phyloP scores from a whole-genome alignment of 768 basidiomycete species.

The Tremella mesenterica region DNA sequence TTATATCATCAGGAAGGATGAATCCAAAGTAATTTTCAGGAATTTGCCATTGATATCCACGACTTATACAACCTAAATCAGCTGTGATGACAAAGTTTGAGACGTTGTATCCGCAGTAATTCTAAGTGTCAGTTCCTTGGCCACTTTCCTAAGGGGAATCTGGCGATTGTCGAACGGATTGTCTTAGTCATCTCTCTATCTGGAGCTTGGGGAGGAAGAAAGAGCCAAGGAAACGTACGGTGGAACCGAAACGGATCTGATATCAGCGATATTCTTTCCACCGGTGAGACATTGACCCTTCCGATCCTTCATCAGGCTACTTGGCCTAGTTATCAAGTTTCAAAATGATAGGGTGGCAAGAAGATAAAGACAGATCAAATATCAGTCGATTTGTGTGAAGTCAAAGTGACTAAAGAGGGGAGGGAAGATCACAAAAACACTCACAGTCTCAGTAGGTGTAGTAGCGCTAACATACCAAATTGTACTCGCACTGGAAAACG shows the following conservation, averaged over 20 bases:
- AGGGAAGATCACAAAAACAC: not conserved
- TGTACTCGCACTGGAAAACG: slow-evolving; percentile 28
- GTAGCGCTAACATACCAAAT: slow-evolving; percentile 33
- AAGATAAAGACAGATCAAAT: no score
- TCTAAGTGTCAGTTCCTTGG: not conserved
- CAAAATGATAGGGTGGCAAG: no score
- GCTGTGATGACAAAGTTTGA: slow-evolving; percentile 26
- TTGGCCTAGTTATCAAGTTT: no score
- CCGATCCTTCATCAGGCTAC: no score
- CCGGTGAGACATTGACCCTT: no score
- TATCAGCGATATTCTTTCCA: not conserved
- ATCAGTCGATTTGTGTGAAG: no score
- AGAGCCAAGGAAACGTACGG: not conserved
- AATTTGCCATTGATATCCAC: slow-evolving; percentile 32
- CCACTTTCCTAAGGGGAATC: no score
- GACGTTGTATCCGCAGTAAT: slow-evolving; percentile 35
- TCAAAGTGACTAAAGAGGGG: no score
- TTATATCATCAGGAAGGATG: slow-evolving; percentile 21
- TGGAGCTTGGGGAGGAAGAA: no score
- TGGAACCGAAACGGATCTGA: not conserved
- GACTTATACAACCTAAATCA: slow-evolving; percentile 31
- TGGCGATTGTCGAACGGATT: no score
- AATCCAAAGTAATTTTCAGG: slow-evolving; percentile 33
- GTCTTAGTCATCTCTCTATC: no score
- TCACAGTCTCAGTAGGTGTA: slow-evolving; percentile 22